phyloP scores from a whole-genome alignment of 257 asterid genomes.

The Cruciata laevipes region DNA sequence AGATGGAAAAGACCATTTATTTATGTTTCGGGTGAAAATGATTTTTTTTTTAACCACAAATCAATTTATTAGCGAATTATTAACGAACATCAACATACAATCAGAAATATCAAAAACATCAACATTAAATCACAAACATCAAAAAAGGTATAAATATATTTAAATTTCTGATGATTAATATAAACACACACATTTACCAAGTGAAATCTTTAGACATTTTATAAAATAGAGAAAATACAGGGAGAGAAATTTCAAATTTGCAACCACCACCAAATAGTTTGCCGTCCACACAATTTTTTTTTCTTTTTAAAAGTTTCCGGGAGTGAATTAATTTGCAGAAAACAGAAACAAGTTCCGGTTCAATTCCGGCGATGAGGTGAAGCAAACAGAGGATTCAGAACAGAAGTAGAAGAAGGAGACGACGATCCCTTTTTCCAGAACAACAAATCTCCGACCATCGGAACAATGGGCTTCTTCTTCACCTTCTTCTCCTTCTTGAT shows the following conservation, averaged over 20 bases:
- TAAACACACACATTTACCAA: too few relatives aligned
- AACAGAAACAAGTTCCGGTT: conserved; percentile 3
- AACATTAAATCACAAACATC: neutral
- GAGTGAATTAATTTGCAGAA: neutral
- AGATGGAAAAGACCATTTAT: too few relatives aligned
- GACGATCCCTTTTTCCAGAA: conserved; percentile 51
- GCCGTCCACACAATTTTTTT: neutral
- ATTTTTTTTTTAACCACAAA: too few relatives aligned
- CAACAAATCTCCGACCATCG: conserved; percentile 59
- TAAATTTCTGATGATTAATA: too few relatives aligned
- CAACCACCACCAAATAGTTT: neutral
- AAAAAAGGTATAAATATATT: too few relatives aligned
- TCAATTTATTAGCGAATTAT: too few relatives aligned
- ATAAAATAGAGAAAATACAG: neutral
- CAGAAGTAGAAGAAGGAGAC: conserved; percentile 25
- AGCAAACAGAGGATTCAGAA: conserved; percentile 47
- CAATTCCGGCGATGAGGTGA: conserved; percentile 30
- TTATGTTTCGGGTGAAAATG: too few relatives aligned
- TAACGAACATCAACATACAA: too few relatives aligned
- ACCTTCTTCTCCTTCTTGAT: conserved; percentile 13
- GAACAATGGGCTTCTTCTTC: conserved; percentile 75
- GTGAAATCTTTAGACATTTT: neutral
- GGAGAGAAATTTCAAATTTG: neutral
- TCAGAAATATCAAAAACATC: too few relatives aligned
- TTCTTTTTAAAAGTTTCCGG: neutral